Evolutionary conservation across 305 asterid species (phyloP), one percentile per base, ranked within the genome.

Genomic region (Fraxinus floribunda): DNA sequence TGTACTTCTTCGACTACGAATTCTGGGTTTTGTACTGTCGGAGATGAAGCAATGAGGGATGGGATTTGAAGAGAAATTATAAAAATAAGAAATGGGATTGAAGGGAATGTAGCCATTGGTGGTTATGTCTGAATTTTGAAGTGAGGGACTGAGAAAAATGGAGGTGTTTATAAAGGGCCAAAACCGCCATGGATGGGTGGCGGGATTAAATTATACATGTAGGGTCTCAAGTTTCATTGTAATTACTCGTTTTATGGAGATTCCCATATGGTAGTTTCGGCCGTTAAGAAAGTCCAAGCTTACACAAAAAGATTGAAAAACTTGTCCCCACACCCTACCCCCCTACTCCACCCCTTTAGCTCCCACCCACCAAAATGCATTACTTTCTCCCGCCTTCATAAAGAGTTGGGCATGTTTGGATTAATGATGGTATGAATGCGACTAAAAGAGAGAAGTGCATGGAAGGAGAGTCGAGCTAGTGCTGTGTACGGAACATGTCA

Each of bases 211-310:
- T 90, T 85, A 88, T 86, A 86, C 83, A 82, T 8, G 87, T 88
- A 81, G 94, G 94, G 87, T 64, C 92, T 78, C 39, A 26, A 36
- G 38, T 84, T 83, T 55, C 85, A 84, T 80, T 84, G 80, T 88
- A 88, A 87, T 91, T 77, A 86, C 90, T 79, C 80, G 84, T 89
- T 86, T 89, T 87, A n/a, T 88, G 93, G 91, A 86, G 89, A 85
- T 79, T 79, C 90, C 85, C 41, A 74, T 44, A 34, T 75, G 83
- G 80, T 78, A 82, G 87, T 85, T 89, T 89, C 81, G 90, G 85
- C 38, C 81, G 91, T 88, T 85, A 88, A 79, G 55, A 9, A 83
- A 77, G 80, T 83, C 81, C 83, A 57, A 41, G 68, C 15, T 77
- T 32, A 35, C 41, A 38, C 74, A 76, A 10, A 80, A 68, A 36